Evolutionary conservation across 306 rosid species (phyloP).

Genomic region (Geum urbanum): DNA sequence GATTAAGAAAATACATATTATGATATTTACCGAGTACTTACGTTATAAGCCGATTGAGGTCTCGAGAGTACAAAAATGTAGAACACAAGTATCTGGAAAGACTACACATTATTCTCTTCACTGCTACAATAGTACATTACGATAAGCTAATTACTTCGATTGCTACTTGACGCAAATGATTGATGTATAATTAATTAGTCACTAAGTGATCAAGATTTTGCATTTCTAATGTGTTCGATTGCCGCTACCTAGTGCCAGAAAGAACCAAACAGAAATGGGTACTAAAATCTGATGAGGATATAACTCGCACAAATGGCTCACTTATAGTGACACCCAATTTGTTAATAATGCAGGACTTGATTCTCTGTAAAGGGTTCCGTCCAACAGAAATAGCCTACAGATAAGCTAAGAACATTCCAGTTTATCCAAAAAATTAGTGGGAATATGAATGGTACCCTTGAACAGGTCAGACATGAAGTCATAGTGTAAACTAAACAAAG

Average conservation of each 20-base stretch:
- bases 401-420: neutral
- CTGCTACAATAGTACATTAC: too few species aligned
- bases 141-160: too few species aligned
- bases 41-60: too few species aligned
- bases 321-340: neutral
- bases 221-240: neutral
- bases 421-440: neutral
- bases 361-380: neutral
- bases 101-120: too few species aligned
- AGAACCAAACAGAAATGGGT: conserved; percentile 8
- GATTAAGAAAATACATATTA: too few species aligned
- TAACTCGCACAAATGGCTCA: conserved; percentile 5
- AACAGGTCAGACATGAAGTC: conserved; percentile 10
- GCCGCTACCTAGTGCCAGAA: neutral
- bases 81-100: too few species aligned
- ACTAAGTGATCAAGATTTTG: neutral
- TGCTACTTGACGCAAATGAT: neutral
- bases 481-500: neutral
- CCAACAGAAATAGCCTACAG: conserved; percentile 11
- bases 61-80: too few species aligned
- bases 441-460: conserved; percentile 13
- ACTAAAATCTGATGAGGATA: neutral
- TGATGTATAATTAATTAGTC: neutral
- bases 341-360: neutral
- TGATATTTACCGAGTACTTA: too few species aligned